A percentile compares a stretch with the other conserved stretches of the same genome.
These are phyloP conservation scores for Corymbia calophylla DNA, from an alignment of 441 rosid species.

Conservation along the genomic window DNA sequence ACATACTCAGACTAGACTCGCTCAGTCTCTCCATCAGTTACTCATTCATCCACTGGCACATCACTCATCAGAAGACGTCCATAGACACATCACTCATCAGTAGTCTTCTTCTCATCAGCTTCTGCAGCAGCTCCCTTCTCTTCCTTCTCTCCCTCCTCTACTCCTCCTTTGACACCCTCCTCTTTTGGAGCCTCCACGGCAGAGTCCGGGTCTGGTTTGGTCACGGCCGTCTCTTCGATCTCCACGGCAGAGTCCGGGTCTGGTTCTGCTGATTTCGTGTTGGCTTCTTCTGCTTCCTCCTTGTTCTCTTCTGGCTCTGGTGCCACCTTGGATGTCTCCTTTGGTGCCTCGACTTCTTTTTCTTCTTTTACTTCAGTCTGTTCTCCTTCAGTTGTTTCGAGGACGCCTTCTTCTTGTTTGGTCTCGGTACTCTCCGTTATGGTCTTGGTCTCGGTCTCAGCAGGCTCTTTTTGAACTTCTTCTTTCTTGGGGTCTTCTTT, in stretches of 20 bases:
- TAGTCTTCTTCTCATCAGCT: neutral
- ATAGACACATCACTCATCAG: neutral
- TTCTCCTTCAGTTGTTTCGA: neutral
- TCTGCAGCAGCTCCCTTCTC: neutral
- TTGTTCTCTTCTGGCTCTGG: constrained; percentile 3
- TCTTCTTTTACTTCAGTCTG: neutral
- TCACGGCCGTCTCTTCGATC: neutral
- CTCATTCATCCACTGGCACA: neutral
- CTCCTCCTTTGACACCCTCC: neutral
- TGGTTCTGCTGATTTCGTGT: neutral
- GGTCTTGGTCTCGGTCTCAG: neutral
- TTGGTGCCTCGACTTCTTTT: neutral
- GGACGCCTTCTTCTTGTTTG: neutral
- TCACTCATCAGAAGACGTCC: neutral
- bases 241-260: neutral
- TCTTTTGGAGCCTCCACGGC: neutral
- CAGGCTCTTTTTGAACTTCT: neutral
- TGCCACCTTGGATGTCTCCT: constrained; percentile 6
- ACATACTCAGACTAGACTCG: neutral
- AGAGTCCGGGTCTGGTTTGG: neutral
- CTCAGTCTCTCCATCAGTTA: neutral
- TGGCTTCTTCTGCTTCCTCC: neutral
- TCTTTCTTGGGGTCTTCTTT: neutral
- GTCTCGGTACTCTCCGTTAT: neutral
- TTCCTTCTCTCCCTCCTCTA: neutral